Base-by-base conservation (phyloP, 2,329 filamentous ascomycete species). In the Colletotrichum limetticola region DNA sequence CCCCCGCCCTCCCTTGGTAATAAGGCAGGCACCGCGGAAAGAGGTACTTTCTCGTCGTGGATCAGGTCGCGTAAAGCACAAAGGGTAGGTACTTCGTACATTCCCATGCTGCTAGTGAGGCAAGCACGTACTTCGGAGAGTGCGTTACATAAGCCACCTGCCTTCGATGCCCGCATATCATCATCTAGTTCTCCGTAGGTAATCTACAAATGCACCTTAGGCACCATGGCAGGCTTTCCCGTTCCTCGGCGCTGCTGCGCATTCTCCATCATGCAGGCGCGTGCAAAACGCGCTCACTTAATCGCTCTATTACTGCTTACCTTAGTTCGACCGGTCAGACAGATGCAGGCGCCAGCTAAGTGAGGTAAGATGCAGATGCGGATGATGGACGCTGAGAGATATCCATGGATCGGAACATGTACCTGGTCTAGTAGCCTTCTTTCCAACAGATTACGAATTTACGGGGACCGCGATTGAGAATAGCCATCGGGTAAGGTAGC, bases 321-420 rank as follows among this genome's bases (percentile, higher is more conserved):
- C n/a, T 19, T 16, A 26, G 37, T 42, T 46, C 9, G 57, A 62
- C 68, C 68, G 64, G 68, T 62, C 64, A 56, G 57, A 11, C 28
- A 42, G 57, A 49, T 61, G 68, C 68, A 67, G 68, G 32, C n/a
- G 68, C 49, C 57, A 68, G 68, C 49, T 49, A 62, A 61, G 57
- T 57, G 32, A 67, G 55, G 55, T 37, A 67, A 56, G 19, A 67
- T 67, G 68, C 49, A 61, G 68, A 32, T 56, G 26, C 42, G 60
- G 26, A n/a, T 49, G 42, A n/a, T 24, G n/a, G 46, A 24, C 14
- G 24, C n/a, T 16, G 22, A 62, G 9, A 9, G 3, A n/a, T n/a
- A 62, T 19, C 32, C 42, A 12, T 52, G 37, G 32, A 62, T 42
- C 37, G 37, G 37, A 52, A 32, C 59, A 62, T 9, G 28, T 42